Evolutionary conservation across 139 green algal genomes (phyloP).

Genomic region (Coelastrella sp.): DNA sequence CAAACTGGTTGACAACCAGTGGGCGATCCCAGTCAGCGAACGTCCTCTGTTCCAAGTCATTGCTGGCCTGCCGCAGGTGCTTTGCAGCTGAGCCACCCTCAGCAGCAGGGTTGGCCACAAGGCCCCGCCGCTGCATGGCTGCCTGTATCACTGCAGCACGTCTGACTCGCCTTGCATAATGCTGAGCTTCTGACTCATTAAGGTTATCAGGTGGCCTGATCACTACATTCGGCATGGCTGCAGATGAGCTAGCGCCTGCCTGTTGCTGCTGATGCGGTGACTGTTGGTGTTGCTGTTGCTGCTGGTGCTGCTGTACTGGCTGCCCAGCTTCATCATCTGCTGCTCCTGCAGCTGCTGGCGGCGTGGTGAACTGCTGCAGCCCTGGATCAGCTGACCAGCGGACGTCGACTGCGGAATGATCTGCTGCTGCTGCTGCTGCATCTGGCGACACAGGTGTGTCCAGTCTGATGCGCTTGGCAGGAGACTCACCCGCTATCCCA

Average conservation of each 20-base stretch:
- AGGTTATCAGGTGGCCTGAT: neutral
- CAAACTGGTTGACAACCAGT: neutral
- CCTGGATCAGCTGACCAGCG: neutral
- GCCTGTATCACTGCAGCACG: neutral
- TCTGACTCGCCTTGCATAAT: neutral
- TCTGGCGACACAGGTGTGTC: too few species aligned
- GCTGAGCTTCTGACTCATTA: neutral
- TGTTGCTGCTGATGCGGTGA: neutral
- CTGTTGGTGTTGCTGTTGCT: neutral
- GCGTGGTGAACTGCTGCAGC: neutral
- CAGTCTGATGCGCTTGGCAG: too few species aligned
- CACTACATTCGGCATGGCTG: neutral
- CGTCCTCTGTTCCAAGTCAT: neutral
- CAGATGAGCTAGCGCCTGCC: too few species aligned
- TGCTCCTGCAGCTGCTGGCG: neutral
- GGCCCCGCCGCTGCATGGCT: neutral
- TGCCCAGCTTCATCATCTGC: neutral
- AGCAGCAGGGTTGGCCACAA: neutral
- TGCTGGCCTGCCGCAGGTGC: neutral
- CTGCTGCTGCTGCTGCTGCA: too few species aligned
- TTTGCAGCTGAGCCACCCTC: neutral
- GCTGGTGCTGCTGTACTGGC: neutral
- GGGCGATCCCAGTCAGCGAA: neutral
- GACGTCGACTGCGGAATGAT: too few species aligned
- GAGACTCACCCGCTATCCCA: too few species aligned